Conservation (phyloP, 2,329 filamentous ascomycete genomes). For the Endothia cerciana region DNA sequence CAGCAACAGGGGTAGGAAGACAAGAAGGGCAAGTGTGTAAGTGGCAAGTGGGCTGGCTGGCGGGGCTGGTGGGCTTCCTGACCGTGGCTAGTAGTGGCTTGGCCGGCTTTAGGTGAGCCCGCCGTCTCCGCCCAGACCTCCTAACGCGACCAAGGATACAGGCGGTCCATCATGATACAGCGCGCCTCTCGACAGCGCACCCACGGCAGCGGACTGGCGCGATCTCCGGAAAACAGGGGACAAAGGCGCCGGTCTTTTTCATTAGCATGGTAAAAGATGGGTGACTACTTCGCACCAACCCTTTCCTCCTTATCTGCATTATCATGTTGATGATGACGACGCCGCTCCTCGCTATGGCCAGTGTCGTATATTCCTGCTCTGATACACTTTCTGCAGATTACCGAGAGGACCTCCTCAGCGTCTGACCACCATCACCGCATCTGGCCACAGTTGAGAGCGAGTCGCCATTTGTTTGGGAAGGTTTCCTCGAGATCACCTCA, state of each 20-base stretch:
- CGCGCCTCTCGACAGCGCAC: background rate
- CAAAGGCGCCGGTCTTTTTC: background rate
- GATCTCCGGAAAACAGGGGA: conserved; percentile 11
- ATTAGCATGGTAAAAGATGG: conserved; percentile 7
- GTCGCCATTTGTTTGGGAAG: background rate
- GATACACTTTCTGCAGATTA: background rate
- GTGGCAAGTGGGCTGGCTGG: background rate
- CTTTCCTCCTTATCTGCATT: background rate
- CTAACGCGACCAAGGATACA: conserved; percentile 6
- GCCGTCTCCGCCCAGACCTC: background rate
- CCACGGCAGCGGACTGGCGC: background rate
- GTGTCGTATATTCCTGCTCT: background rate
- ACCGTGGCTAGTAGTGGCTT: background rate
- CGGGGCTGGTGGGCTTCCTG: too few relatives aligned
- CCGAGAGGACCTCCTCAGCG: background rate
- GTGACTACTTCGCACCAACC: background rate
- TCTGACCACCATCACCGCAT: background rate
- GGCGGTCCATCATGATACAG: background rate
- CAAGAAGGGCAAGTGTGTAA: background rate
- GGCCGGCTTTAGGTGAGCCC: background rate
- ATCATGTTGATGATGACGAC: background rate
- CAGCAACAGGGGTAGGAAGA: background rate
- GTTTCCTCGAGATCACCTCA: background rate
- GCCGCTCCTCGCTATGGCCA: background rate
- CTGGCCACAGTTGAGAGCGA: background rate